These are phyloP conservation scores for Termitomyces sp. DNA, from an alignment of 768 basidiomycete species.

Conservation along the genomic window DNA sequence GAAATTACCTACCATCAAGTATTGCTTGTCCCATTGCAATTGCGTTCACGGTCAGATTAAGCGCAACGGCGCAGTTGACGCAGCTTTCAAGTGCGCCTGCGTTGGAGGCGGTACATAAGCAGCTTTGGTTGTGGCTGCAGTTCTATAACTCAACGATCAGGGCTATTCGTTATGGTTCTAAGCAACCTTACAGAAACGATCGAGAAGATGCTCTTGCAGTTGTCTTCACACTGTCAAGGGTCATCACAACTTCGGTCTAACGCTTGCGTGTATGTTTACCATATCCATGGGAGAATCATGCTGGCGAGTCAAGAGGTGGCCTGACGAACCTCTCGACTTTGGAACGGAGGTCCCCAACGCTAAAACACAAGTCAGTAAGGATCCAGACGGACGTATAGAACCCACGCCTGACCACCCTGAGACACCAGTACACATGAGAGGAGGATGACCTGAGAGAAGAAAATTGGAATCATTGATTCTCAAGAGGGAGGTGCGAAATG, in stretches of 20 bases:
- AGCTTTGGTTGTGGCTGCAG: slow-evolving; percentile 17
- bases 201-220: not conserved
- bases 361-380: not conserved
- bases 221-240: slow-evolving; percentile 4
- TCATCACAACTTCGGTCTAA: slow-evolving; percentile 6
- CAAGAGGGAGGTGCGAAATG: not conserved
- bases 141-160: slow-evolving; percentile 10
- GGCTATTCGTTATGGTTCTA: not conserved
- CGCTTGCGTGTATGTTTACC: not conserved
- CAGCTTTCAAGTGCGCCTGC: slow-evolving; percentile 22
- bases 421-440: not conserved
- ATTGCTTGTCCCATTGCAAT: slow-evolving; percentile 17
- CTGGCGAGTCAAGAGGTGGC: slow-evolving; percentile 1
- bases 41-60: slow-evolving; percentile 7
- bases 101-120: slow-evolving; percentile 21
- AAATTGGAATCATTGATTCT: not conserved
- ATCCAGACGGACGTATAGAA: no score
- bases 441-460: not conserved
- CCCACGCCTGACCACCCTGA: not conserved
- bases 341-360: not conserved
- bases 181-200: not conserved
- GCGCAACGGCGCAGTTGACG: slow-evolving; percentile 22
- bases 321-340: not conserved
- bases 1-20: slow-evolving; percentile 18
- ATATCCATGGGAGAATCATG: no score